Evolutionary conservation across 768 basidiomycete genomes (phyloP), one percentile per base, ranked within the genome.

Genomic region (Mycena leptocephala): DNA sequence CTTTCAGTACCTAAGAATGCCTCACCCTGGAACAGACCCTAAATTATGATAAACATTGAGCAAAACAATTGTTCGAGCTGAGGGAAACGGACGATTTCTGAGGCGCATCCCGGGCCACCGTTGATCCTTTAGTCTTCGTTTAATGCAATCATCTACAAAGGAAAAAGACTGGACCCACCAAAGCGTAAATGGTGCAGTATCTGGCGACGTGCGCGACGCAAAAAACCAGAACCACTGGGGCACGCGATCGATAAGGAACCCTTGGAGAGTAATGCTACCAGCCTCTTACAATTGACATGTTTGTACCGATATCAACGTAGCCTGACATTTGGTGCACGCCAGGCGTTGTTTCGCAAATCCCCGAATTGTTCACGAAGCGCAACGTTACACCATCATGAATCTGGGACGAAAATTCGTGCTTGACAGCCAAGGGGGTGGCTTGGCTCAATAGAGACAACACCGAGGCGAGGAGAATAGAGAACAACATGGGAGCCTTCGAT

Each of bases 221-320:
- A 94, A 94, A 82, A 93, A 94, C 92, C 93, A 94, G 79, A 94
- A 94, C 92, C 92, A 94, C 93, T 93, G 67, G n/a, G 2, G 7
- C 5, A 18, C 20, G 20, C 3, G 10, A 58, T 46, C 9, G n/a
- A 61, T 48, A 67, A 5, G 18, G 51, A 53, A 9, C 20, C 14
- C n/a, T n/a, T n/a, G 53, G 4, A 41, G 5, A 28, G 1, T 24
- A 11, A n/a, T 20, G 6, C 8, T 59, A 1, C 16, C 22, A 24
- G 35, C n/a, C 18, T 35, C 84, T 41, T 46, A 90, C 90, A 85
- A 89, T 89, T 2, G 88, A 90, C 88, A 89, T 89, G 70, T 89
- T 87, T 2, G 78, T 82, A 1, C 87, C 90, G 51, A 92, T 82
- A 61, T 89, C 87, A 6, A 89, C 81, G 74, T 91, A 92, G 0